Evolutionary conservation across 352 stramenopile genomes (phyloP), one percentile per base, ranked within the genome.

Genomic region (Globisporangium paddicum): DNA sequence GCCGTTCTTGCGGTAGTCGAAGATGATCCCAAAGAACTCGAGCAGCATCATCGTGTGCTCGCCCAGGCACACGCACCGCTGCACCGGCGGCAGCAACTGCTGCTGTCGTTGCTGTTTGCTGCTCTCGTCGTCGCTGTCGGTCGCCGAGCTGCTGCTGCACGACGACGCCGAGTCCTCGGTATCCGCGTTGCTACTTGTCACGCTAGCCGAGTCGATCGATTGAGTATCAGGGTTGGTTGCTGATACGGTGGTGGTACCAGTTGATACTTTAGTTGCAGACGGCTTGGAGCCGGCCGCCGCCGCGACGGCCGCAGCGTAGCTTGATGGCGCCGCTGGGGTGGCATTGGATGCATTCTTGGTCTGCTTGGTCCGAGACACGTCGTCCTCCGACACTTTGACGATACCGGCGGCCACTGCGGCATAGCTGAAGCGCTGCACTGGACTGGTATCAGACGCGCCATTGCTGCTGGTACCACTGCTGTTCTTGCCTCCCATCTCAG

Each of bases 1-100:
- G 0, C 86, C 83, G 62, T 92, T 93, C 65, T 86, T 88, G 55
- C 72, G 72, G 62, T 93, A 93, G 68, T 95, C 78, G 59, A 95
- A 95, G 37, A 93, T 72, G 30, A 88, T 86, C 25, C 86, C 86
- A 44, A 88, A 95, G 61, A 93, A 93, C 66, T 95, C 86, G 32
- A 95, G 74, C 37, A 95, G 76, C 67, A 82, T 73, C 59, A 91
- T 66, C 37, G 79, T 87, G 55, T 90, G 80, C 38, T 83, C 77
- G 25, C 85, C 85, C 14, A 95, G 67, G 5, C 78, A 91, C 30
- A 71, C 67, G n/a, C 40, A 60, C 5, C 53, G 40, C n/a, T 61
- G 53, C 9, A 19, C 16, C 26, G 54, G 41, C 19, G 23, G 40
- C 32, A 49, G 25, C 32, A 42, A 5, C 34, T 51, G 32, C 13